Evolutionary conservation across 306 rosid genomes (phyloP).

Genomic region (Prunus mongolica): DNA sequence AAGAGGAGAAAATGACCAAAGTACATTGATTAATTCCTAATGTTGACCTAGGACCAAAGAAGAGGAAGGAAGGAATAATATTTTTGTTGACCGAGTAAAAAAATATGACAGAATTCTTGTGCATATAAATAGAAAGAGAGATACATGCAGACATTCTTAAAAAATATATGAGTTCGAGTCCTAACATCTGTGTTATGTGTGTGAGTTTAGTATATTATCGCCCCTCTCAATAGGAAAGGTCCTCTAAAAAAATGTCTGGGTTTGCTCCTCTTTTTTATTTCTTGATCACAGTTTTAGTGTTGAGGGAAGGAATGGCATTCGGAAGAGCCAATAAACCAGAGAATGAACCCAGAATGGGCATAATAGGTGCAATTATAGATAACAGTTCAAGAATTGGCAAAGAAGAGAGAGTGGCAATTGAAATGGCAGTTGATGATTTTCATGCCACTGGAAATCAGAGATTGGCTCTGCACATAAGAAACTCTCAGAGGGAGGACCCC

Average conservation of each 20-base stretch:
- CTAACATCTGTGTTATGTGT: too few species aligned
- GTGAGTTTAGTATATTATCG: too few species aligned
- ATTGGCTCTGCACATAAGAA: conserved; percentile 15
- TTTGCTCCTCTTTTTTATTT: not conserved
- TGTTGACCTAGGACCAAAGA: not conserved
- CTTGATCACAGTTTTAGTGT: not conserved
- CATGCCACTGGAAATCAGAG: conserved; percentile 15
- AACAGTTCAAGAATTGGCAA: conserved; percentile 34
- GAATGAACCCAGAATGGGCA: conserved; percentile 5
- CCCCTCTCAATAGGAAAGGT: too few species aligned
- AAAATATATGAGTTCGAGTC: not conserved
- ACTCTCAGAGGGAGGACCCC: conserved; percentile 37
- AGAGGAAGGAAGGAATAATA: not conserved
- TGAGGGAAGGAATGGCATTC: not conserved
- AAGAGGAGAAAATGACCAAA: not conserved
- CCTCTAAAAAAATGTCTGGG: not conserved
- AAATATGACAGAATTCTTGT: too few species aligned
- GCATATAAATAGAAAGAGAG: not conserved
- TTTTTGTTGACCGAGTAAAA: not conserved
- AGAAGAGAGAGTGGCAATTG: conserved; percentile 46
- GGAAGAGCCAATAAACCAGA: not conserved
- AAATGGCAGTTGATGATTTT: conserved; percentile 41
- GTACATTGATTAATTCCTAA: not conserved
- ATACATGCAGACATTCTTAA: not conserved
- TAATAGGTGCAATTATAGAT: conserved; percentile 38